Evolutionary conservation across 2,329 filamentous ascomycete species (phyloP), one percentile per base, ranked within the genome.

Genomic region (Aspergillus sp.): DNA sequence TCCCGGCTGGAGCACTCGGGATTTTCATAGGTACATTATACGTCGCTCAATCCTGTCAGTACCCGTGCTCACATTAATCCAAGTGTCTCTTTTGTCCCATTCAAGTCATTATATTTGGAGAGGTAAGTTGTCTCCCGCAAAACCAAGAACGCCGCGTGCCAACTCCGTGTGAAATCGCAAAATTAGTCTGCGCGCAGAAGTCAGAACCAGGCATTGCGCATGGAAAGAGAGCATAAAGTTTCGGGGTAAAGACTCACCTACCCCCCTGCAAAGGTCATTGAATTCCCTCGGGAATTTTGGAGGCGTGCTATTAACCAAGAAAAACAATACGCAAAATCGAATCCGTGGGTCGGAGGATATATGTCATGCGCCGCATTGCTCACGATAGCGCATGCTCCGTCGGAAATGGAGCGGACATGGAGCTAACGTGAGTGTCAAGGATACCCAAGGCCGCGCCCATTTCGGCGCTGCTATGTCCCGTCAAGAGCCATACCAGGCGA

Each of bases 401-500:
- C 12, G 62, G 50, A 22, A 65, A 65, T 3, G 49, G 52, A n/a
- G 63, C 36, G 2, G 65, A 57, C 26, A 68, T 62, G 4, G 61
- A 51, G 42, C 59, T 65, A 18, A 56, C 60, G 39, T 67, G 59
- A 5, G 65, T 61, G 31, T 73, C 73, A 51, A 72, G 60, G 36
- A 72, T 67, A 1, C 69, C 68, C 57, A 73, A 42, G 18, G 65
- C 67, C 26, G 68, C 65, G 32, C 65, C 65, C 55, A 71, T 68
- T 53, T 72, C 68, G 50, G 68, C 67, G 14, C 68, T 64, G 53
- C 66, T 73, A 46, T 72, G 72, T 26, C 75, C 75, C 1, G 75
- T 77, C 62, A 78, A 63, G 50, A 77, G 57, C 75, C 75, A 78
- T 31, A 70, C 63, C 6, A 77, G 64, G 29, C 71, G 68, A 52